Percentiles rank a stretch among this genome's conserved stretches.
Conservation (phyloP, 2,329 filamentous ascomycete genomes). For the Dactylonectria macrodidyma region DNA sequence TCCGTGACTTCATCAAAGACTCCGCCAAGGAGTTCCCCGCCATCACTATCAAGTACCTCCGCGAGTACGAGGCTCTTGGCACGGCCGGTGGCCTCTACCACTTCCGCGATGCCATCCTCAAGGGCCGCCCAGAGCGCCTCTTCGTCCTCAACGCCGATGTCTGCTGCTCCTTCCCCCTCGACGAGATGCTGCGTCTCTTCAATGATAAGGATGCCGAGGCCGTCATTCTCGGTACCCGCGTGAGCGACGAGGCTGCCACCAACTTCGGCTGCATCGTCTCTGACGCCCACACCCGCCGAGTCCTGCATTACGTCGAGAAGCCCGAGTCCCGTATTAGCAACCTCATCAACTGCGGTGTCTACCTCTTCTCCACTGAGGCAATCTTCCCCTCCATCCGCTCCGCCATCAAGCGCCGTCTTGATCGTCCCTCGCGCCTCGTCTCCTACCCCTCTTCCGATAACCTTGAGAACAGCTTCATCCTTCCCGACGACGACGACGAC, state of each 20-base stretch:
- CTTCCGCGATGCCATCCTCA: conserved; percentile 98
- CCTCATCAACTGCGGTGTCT: conserved; percentile 99
- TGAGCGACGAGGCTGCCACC: conserved; percentile 89
- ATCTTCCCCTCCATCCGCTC: conserved; percentile 96
- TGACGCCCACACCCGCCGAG: conserved; percentile 92
- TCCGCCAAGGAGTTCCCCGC: conserved; percentile 87
- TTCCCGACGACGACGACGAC: conserved; percentile 69
- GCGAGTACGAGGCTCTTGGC: conserved; percentile 96
- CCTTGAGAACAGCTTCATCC: conserved; percentile 77
- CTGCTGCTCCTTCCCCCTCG: conserved; percentile 97
- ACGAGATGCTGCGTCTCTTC: conserved; percentile 95
- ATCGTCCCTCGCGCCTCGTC: conserved; percentile 85
- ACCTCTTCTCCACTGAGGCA: conserved; percentile 94
- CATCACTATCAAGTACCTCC: conserved; percentile 90
- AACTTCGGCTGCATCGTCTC: conserved; percentile 99
- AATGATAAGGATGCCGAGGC: conserved; percentile 97
- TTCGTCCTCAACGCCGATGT: conserved; percentile 99
- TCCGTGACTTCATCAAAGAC: conserved; percentile 98
- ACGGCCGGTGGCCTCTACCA: conserved; percentile 98
- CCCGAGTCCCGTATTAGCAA: conserved; percentile 98
- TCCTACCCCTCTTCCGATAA: conserved; percentile 98
- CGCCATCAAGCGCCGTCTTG: conserved; percentile 95
- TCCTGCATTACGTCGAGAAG: conserved; percentile 99
- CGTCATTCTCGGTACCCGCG: conserved; percentile 93
- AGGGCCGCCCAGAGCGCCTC: conserved; percentile 93